These are phyloP conservation scores for Cyclotella kingstonii DNA, from an alignment of 108 stramenopile species.

Conservation along the genomic window DNA sequence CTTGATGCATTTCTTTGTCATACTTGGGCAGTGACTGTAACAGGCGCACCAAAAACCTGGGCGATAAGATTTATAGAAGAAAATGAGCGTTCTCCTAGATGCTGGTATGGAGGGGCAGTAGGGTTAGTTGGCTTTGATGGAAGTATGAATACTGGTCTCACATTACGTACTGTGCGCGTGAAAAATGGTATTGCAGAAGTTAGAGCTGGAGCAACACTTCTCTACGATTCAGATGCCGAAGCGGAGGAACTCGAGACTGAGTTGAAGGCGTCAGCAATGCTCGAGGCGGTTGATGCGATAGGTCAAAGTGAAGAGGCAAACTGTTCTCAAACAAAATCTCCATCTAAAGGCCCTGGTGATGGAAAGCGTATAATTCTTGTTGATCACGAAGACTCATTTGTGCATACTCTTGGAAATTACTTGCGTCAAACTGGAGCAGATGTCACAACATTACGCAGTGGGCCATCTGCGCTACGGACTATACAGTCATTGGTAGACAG, in stretches of 20 bases:
- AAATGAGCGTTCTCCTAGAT: constrained; percentile 89
- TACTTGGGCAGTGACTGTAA: constrained; percentile 99
- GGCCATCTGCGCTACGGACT: constrained; percentile 70
- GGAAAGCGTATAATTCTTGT: constrained; percentile 90
- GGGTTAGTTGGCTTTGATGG: constrained; percentile 98
- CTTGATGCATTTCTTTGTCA: constrained; percentile 98
- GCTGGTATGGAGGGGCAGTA: constrained; percentile 98
- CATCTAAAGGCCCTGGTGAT: constrained; percentile 53
- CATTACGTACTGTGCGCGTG: constrained; percentile 91
- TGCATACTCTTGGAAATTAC: constrained; percentile 98
- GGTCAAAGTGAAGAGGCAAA: constrained; percentile 20
- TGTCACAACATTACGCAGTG: constrained; percentile 89
- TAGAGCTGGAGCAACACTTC: constrained; percentile 93
- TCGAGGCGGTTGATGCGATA: constrained; percentile 81
- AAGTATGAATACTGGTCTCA: constrained; percentile 94
- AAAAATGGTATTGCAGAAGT: constrained; percentile 93
- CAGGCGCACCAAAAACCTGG: constrained; percentile 98
- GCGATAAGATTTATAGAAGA: constrained; percentile 97
- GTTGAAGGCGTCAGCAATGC: constrained; percentile 96
- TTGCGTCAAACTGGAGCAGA: constrained; percentile 95
- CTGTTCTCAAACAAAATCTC: constrained; percentile 1
- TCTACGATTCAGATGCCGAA: constrained; percentile 90
- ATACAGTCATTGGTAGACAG: constrained; percentile 70
- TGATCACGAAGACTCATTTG: constrained; percentile 98
- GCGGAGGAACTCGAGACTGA: constrained; percentile 97